Base-by-base conservation (phyloP, 1,139 yeast species). In the Pichia cactophila region DNA sequence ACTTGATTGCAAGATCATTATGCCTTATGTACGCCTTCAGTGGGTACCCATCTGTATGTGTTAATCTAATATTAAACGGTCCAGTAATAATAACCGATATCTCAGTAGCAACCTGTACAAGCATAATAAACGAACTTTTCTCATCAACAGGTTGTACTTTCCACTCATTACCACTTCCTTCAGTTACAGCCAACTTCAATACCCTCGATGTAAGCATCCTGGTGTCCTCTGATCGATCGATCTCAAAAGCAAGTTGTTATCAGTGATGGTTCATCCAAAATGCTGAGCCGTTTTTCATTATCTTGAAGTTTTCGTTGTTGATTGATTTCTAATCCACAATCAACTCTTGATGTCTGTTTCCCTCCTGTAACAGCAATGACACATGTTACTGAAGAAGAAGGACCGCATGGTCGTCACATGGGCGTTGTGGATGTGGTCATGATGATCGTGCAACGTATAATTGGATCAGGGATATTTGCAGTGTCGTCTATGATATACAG, bases 401-500 rank as follows among this genome's bases (percentile, higher is more conserved):
- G 81, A 1, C 90, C 90, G 0, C 88, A 81, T 55, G 90, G 92
- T 1, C 69, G 92, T 35, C 89, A 84, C 63, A 63, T 84, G 52
- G 90, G 90, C 0, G 62, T 81, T 2, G 82, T 75, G 57, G 80
- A 88, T 6, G 82, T 86, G 0, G 72, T 81, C 45, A 74, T 82
- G 48, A 63, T 83, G 51, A 81, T 82, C 57, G 73, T 84, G 4
- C 79, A 86, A 26, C 68, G 89, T 52, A 83, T 84, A 42, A 70
- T 84, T n/a, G 92, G 92, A 0, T 80, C 88, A 1, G 92, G 92
- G 0, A 83, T 84, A 17, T 82, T 84, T 66, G 83, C 88, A 16
- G 78, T 83, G 1, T 83, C 90, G 0, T 75, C 86, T 17, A 78
- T 82, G 26, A 78, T 84, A 37, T 82, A 77, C 58, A 75, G 74